These are phyloP conservation scores for Marasmius oreades DNA, from an alignment of 1,284 basidiomycete genomes.

Conservation along the genomic window DNA sequence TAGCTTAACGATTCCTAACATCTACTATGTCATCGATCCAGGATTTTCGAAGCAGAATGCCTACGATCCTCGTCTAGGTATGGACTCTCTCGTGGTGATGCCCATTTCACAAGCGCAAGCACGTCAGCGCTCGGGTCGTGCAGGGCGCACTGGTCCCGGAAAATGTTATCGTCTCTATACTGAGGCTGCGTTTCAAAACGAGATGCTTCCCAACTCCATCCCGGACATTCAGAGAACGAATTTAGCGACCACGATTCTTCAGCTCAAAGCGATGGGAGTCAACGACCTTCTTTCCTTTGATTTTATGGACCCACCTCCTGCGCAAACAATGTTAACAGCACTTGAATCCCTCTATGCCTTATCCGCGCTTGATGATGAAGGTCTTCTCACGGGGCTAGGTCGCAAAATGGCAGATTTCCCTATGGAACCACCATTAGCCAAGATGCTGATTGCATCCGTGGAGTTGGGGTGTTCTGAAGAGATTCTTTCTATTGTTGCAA, in stretches of 20 bases:
- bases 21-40: constrained; percentile 98
- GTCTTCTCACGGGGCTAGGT: constrained; percentile 88
- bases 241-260: constrained; percentile 88
- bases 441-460: constrained; percentile 99
- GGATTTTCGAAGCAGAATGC: constrained; percentile 99
- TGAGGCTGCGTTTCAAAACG: constrained; percentile 96
- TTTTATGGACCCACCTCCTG: constrained; percentile 99
- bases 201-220: constrained; percentile 97
- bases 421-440: constrained; percentile 93
- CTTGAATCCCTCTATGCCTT: constrained; percentile 93
- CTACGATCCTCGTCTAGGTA: constrained; percentile 94
- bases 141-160: constrained; percentile 96
- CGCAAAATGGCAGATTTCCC: constrained; percentile 99
- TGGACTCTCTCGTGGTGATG: constrained; percentile 99
- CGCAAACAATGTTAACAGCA: constrained; percentile 93
- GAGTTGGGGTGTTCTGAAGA: constrained; percentile 97
- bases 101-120: constrained; percentile 99
- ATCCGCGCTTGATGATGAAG: constrained; percentile 96
- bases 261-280: constrained; percentile 98
- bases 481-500: constrained; percentile 94
- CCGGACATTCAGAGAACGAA: constrained; percentile 98
- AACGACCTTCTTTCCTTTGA: constrained; percentile 98
- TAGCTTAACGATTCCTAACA: constrained; percentile 95
- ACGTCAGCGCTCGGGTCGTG: constrained; percentile 91
- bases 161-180: constrained; percentile 99